A percentile compares a stretch with the other conserved stretches of the same genome.
phyloP scores from a whole-genome alignment of 2,329 filamentous ascomycete genomes.

The Coleophoma crateriformis region DNA sequence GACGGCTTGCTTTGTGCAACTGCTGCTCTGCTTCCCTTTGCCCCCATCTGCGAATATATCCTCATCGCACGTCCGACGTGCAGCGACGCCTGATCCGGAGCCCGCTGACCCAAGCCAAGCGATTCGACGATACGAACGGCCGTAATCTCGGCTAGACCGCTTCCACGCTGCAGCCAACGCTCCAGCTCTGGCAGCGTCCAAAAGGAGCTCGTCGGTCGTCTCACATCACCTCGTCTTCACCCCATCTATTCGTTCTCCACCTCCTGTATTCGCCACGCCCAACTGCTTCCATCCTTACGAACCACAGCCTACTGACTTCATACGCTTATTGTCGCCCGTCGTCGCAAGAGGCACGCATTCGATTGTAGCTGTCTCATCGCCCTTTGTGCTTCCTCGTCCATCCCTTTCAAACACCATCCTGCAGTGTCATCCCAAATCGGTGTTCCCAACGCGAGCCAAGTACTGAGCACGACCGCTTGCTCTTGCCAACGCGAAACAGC shows the following conservation, averaged over 20 bases:
- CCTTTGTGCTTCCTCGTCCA: not conserved
- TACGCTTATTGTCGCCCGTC: no score
- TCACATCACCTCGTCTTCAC: conserved; percentile 21
- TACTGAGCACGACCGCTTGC: not conserved
- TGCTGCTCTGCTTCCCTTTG: no score
- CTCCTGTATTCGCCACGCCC: conserved; percentile 6
- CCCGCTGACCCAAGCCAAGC: no score
- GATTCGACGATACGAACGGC: no score
- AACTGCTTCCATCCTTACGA: conserved; percentile 5
- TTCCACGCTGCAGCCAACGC: not conserved
- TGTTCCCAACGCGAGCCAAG: conserved; percentile 1
- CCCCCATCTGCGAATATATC: no score
- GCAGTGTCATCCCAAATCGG: not conserved
- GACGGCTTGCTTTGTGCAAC: no score
- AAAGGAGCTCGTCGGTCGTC: conserved; percentile 4
- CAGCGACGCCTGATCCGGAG: no score
- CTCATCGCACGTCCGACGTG: no score
- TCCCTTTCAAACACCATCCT: not conserved
- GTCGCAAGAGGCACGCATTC: conserved; percentile 21
- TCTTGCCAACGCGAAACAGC: conserved; percentile 4
- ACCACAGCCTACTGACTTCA: not conserved
- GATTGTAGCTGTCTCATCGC: conserved; percentile 18
- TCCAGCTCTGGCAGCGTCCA: not conserved
- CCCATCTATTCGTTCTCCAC: conserved; percentile 20
- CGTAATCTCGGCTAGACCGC: not conserved